Evolutionary conservation across 2,329 filamentous ascomycete species (phyloP), one percentile per base, ranked within the genome.

Genomic region (Polytolypa hystricis): DNA sequence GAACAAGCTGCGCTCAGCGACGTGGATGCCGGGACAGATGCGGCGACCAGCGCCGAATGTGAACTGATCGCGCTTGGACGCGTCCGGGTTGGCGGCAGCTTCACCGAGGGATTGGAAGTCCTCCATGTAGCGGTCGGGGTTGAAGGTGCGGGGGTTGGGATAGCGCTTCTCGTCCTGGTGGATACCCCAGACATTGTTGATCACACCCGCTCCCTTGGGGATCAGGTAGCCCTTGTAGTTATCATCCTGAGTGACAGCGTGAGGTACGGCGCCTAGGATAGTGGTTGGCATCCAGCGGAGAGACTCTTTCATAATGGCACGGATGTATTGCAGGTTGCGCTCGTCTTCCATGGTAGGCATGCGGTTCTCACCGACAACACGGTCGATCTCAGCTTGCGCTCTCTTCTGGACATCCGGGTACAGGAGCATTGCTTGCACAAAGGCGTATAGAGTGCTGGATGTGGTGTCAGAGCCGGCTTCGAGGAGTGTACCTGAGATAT

Each of bases 381-480:
- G 46, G 38, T 66, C 61, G 14, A 67, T 51, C 37, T 65, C 61
- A 10, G 55, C 53, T 20, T 70, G 64, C 0, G 65, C 66, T 65
- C 70, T 72, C 1, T 60, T 61, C 16, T 73, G 63, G 12, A 71
- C 66, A 5, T 65, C 61, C 0, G 65, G 66, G 20, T 66, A 67
- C n/a, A 70, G 56, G 11, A 58, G 62, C 50, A 73, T 73, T 0
- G 69, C 70, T 0, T 75, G 57, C 14, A 70, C 57, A 47, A 74
- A 74, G n/a, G n/a, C n/a, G n/a, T n/a, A n/a, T n/a, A 50, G 20
- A 8, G 42, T 46, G 1, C 42, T 42, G n/a, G 46, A 43, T 2
- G 47, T 48, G 9, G 47, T 48, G 36, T 50, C 48, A 2, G 45
- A 48, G 2, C 47, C 48, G 9, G 43, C 50, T 27, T 50, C 48